Base-by-base conservation (phyloP, 1,284 basidiomycete genomes). In the Sanghuangporus baumii region DNA sequence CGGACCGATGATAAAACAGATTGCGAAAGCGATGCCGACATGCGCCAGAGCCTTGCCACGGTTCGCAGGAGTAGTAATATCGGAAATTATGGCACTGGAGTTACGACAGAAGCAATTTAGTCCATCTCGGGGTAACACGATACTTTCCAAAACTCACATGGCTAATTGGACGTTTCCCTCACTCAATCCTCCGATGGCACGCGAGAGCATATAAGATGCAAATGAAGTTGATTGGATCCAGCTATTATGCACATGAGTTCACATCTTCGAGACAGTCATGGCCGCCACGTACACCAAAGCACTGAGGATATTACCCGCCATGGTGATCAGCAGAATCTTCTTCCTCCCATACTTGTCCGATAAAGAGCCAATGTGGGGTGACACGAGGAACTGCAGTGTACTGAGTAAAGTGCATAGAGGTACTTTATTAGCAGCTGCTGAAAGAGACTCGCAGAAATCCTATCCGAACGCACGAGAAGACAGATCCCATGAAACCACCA, bases 21-120 rank as follows among this genome's bases (percentile, higher is more conserved):
- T 87, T 7, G 93, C 91, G 70, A 97, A 97, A 1, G 95, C 94
- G 59, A 96, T 92, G 16, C 95, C 94, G 55, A 97, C 89, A 65
- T 95, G 83, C 0, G 94, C 91, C n/a, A 97, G 84, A 6, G 91
- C 87, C 71, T 85, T 89, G 4, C 91, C 88, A 26, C 94, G 86
- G 55, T 87, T 89, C 14, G 81, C 81, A 3, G 89, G 81, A 0
- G 88, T 83, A 0, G 93, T 90, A 40, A 96, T 84, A 72, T 97
- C 94, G 20, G 93, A 92, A 37, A 97, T 84, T 69, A 94, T 94
- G 6, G 94, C 93, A 68, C 91, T 94, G 67, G 43, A 51, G 50
- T 20, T 43, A 26, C 38, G 20, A 46, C 43, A 57, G 16, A 47
- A 59, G 46, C 57, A 47, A 61, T 18, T 57, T 23, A 47, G 40